Evolutionary conservation across 805 yeast genomes (phyloP).

Genomic region (Lachancea sp.): DNA sequence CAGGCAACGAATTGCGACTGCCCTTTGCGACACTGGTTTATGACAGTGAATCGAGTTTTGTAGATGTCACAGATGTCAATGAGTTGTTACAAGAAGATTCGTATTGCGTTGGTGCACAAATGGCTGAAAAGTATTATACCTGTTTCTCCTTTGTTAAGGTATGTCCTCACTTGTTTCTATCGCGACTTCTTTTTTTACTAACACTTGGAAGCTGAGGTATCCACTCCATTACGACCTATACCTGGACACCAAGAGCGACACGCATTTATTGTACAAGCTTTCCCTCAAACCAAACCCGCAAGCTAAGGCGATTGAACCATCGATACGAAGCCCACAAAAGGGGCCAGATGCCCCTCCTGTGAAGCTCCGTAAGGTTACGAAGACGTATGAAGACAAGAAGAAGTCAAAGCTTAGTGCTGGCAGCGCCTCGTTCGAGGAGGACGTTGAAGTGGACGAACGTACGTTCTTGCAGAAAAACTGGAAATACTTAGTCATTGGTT

Average conservation of each 20-base stretch:
- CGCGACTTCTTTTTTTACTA: too few species aligned
- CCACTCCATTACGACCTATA: slow-evolving; percentile 25
- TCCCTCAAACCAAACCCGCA: slow-evolving; percentile 18
- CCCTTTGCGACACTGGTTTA: slow-evolving; percentile 10
- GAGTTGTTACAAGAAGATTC: slow-evolving; percentile 7
- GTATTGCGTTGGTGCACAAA: slow-evolving; percentile 21
- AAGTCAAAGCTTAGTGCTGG: slow-evolving; percentile 16
- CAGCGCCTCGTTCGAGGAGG: slow-evolving; percentile 20
- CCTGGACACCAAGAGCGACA: slow-evolving; percentile 15
- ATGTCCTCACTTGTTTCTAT: too few species aligned
- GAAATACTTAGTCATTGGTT: slow-evolving; percentile 26
- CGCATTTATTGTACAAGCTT: slow-evolving; percentile 15
- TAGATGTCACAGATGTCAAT: slow-evolving; percentile 7
- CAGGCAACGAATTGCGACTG: slow-evolving; percentile 1
- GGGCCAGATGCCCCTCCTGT: slow-evolving; percentile 22
- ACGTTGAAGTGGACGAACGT: slow-evolving; percentile 16
- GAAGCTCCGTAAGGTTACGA: slow-evolving; percentile 25
- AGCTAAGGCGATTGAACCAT: slow-evolving; percentile 17
- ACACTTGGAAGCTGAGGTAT: slow-evolving; percentile 6
- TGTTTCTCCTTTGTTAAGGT: slow-evolving; percentile 26
- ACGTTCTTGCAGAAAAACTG: slow-evolving; percentile 30
- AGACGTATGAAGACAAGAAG: slow-evolving; percentile 29
- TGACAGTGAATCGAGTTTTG: slow-evolving; percentile 3
- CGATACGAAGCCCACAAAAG: slow-evolving; percentile 11
- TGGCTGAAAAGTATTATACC: slow-evolving; percentile 12